Evolutionary conservation across 495 filamentous ascomycete genomes (phyloP).

Genomic region (Polyplosphaeria fusca): DNA sequence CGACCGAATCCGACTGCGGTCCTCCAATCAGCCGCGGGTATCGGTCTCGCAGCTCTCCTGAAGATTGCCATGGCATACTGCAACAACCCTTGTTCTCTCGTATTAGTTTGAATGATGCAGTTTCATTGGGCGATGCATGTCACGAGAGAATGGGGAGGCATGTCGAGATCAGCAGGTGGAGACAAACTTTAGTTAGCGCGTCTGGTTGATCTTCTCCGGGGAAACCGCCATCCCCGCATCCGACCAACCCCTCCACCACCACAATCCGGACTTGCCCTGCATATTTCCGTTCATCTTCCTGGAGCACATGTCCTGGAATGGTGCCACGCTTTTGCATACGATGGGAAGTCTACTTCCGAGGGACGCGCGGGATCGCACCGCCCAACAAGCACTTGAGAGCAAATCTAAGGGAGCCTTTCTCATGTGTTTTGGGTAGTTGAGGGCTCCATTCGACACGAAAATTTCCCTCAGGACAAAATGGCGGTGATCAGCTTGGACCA

Average conservation of each 20-base stretch:
- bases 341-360: slow-evolving; percentile 11
- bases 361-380: neutral
- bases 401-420: slow-evolving; percentile 1
- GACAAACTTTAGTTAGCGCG: slow-evolving; percentile 10
- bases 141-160: too few species aligned
- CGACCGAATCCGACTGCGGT: too few species aligned
- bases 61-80: too few species aligned
- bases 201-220: slow-evolving; percentile 15
- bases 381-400: neutral
- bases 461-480: neutral
- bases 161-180: too few species aligned
- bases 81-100: too few species aligned
- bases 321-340: neutral
- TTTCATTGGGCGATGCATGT: too few species aligned
- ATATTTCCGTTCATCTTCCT: slow-evolving; percentile 1
- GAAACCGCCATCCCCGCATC: neutral
- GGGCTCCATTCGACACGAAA: too few species aligned
- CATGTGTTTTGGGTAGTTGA: slow-evolving; percentile 9
- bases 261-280: neutral
- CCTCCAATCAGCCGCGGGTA: too few species aligned
- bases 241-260: neutral
- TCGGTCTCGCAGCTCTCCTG: too few species aligned
- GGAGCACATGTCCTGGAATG: neutral
- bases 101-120: too few species aligned
- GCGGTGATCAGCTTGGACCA: slow-evolving; percentile 12